Evolutionary conservation across 2,329 filamentous ascomycete species (phyloP), one percentile per base, ranked within the genome.

Genomic region (Colletotrichum melonis): DNA sequence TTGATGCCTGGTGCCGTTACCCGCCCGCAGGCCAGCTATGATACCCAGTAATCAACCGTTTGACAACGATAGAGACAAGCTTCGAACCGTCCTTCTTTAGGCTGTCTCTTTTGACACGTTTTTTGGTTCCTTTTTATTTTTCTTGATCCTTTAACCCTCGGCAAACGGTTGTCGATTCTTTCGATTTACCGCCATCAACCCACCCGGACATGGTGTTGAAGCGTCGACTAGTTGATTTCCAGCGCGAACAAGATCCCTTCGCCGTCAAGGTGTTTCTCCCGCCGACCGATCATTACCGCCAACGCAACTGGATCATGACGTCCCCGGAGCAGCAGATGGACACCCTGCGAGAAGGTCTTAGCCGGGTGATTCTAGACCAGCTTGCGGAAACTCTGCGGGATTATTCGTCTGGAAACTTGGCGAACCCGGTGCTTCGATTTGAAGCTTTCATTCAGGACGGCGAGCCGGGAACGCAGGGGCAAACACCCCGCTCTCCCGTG

Each of bases 371-470:
- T 62, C 57, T 75, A 46, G 74, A 75, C 19, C 74, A 75, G 49
- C 67, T 75, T 57, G 62, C 73, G 24, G 73, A 74, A 64, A 71
- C 74, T 4, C 32, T 74, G 55, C 63, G 69, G 63, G 72, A 75
- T 67, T 75, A 74, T 74, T 68, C 72, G 12, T 67, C 74, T 32
- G 72, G 71, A 12, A 74, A 63, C 59, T 67, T 75, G n/a, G 46
- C 64, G 35, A 75, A 75, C 57, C 74, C 74, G 5, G 74, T 75
- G 24, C 63, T 75, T 19, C 72, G 74, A 46, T 74, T 75, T 28
- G 74, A 75, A 54, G 74, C 74, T 19, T 75, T 75, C 38, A 74
- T 75, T 30, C 74, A 75, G 56, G 74, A 75, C 30, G 74, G 74
- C 42, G 67, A 74, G 52, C 67, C 69, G 12, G 64, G 63, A 46